Evolutionary conservation across 208 protist genomes (phyloP).

Genomic region (Porcisia deanei): DNA sequence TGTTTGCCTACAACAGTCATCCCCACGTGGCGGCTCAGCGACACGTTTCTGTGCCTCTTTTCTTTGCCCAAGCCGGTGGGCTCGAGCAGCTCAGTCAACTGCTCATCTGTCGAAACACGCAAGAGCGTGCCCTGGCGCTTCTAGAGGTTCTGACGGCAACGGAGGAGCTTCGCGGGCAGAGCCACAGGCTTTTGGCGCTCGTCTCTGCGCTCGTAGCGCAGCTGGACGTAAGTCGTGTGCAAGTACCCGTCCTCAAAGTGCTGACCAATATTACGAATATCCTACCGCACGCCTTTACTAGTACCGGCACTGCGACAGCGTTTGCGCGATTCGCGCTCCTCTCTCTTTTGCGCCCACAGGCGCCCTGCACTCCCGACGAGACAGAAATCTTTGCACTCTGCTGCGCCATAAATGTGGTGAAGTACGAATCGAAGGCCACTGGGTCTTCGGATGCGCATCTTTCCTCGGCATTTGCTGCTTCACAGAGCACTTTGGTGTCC

Average conservation of each 20-base stretch:
- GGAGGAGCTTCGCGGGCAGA: constrained; percentile 3
- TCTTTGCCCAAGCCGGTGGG: constrained; percentile 34
- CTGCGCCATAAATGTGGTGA: constrained; percentile 75
- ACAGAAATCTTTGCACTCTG: constrained; percentile 60
- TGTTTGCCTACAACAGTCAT: constrained; percentile 39
- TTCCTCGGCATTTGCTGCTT: constrained; percentile 9
- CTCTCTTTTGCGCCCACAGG: background rate
- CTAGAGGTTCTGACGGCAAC: constrained; percentile 55
- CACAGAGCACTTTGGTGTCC: background rate
- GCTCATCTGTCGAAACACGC: background rate
- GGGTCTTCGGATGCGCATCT: constrained; percentile 3
- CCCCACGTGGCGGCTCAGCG: background rate
- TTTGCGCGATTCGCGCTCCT: constrained; percentile 6
- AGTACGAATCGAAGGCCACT: constrained; percentile 42
- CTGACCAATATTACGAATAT: constrained; percentile 72
- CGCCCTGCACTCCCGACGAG: constrained; percentile 22
- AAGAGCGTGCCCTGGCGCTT: constrained; percentile 19
- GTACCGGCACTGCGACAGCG: background rate
- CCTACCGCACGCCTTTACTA: constrained; percentile 16
- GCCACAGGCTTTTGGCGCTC: constrained; percentile 4
- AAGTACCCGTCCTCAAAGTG: constrained; percentile 41
- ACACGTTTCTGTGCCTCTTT: constrained; percentile 28
- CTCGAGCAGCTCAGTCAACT: constrained; percentile 31
- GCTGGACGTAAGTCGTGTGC: background rate
- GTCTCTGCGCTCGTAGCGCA: constrained; percentile 18